Base-by-base conservation (phyloP, 2,329 filamentous ascomycete species). In the Microsporum ferrugineum region DNA sequence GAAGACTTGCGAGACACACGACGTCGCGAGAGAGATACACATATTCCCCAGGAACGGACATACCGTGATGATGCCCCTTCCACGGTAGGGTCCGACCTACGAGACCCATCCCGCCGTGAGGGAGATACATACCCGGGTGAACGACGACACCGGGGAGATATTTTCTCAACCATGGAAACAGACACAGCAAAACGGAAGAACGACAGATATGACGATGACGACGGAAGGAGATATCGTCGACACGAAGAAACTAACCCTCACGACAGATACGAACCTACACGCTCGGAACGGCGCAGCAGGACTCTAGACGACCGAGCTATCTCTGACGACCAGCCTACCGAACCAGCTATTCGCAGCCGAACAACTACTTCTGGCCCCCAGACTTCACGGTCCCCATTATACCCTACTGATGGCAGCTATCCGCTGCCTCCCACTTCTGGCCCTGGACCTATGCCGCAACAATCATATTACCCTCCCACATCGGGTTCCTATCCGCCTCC, bases 41-140 rank as follows among this genome's bases (percentile, higher is more conserved):
- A 55, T 34, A 23, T 23, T 23, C 5, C 51, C 1, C 33, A 55
- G 27, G 61, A 69, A 41, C 43, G 51, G 17, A 65, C 64, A 12
- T 63, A 66, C 55, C 66, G 63, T 45, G 65, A 70, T 43, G 64
- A 65, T 23, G 65, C 65, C 3, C 36, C 55, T 59, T 43, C 57
- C 2, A 17, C 56, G 5, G 56, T 41, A 36, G 33, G 23, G 5
- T 23, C 56, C 5, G 39, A 45, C n/a, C 43, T 43, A 41, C n/a
- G 36, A 31, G 56, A 41, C 10, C 6, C 56, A 23, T 43, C 56
- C 41, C 56, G 33, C 12, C 53, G 33, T 36, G 53, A 36, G 3
- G 38, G 53, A 57, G 53, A 38, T 31, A 5, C 10, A 29, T 31
- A 31, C 27, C 10, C 8, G 27, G 45, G 23, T 31, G 45, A 51